Conservation (phyloP, 768 basidiomycete species). For the Lactarius hengduanensis region DNA sequence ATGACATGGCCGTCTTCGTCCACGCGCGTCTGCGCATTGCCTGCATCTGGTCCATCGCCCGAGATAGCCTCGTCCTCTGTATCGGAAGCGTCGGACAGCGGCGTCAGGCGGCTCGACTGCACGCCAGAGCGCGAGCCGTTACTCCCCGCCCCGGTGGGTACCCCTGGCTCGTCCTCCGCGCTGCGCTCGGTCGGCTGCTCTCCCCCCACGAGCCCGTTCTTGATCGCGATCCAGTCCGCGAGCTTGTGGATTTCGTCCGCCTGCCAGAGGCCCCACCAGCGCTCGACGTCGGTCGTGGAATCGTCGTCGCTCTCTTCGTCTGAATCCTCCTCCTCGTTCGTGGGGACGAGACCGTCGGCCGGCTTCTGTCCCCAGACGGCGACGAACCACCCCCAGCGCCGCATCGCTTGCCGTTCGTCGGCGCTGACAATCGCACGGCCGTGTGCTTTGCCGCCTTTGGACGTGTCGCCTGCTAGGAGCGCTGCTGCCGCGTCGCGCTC, state of each 20-base stretch:
- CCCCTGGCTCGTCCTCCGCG: background rate
- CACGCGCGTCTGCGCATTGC: slow-evolving; percentile 17
- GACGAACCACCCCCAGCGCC: slow-evolving; percentile 76
- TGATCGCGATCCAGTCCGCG: slow-evolving; percentile 61
- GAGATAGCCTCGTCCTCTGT: slow-evolving; percentile 15
- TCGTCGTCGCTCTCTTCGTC: slow-evolving; percentile 37
- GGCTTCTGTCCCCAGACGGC: slow-evolving; percentile 68
- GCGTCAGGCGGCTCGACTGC: slow-evolving; percentile 14
- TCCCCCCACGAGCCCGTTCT: slow-evolving; percentile 43
- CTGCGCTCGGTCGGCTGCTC: slow-evolving; percentile 18
- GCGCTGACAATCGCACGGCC: slow-evolving; percentile 39
- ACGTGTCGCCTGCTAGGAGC: slow-evolving; percentile 34
- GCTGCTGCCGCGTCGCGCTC: slow-evolving; percentile 52
- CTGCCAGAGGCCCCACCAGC: slow-evolving; percentile 79
- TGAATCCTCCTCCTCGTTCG: slow-evolving; percentile 32
- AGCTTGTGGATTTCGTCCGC: slow-evolving; percentile 62
- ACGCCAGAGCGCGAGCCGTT: slow-evolving; percentile 1
- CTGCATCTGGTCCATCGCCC: slow-evolving; percentile 29
- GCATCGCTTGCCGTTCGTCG: slow-evolving; percentile 53
- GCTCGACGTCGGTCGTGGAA: slow-evolving; percentile 38
- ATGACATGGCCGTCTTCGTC: slow-evolving; percentile 22
- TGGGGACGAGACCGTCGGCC: slow-evolving; percentile 14
- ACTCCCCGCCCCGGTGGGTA: background rate
- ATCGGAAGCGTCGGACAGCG: slow-evolving; percentile 17
- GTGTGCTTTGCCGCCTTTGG: slow-evolving; percentile 43